phyloP scores from a whole-genome alignment of 2,329 filamentous ascomycete genomes.

The Colletotrichum sp. region DNA sequence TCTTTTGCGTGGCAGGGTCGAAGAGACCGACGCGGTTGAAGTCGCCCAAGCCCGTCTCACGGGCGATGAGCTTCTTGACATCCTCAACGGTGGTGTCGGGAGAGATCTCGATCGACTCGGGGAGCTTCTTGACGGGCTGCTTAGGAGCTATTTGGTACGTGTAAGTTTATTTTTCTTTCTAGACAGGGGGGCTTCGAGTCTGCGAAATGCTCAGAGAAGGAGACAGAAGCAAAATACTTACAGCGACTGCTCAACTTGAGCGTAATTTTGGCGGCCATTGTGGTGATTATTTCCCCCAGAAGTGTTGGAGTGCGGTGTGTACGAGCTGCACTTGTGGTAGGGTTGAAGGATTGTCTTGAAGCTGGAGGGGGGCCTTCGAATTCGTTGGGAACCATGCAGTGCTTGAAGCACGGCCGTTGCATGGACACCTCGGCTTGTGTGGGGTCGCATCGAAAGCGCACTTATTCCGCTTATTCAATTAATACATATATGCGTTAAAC shows the following conservation, averaged over 20 bases:
- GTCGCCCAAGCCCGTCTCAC: slow-evolving; percentile 56
- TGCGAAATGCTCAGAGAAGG: not conserved
- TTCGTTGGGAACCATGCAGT: not conserved
- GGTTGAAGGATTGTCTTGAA: not conserved
- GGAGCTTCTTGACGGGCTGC: slow-evolving; percentile 60
- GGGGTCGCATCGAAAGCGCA: not conserved
- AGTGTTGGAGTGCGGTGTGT: not conserved
- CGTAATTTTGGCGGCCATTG: slow-evolving; percentile 37
- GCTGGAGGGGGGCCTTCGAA: not conserved
- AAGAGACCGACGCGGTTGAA: slow-evolving; percentile 68
- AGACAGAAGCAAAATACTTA: slow-evolving; percentile 23
- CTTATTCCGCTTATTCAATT: not conserved
- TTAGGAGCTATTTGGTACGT: slow-evolving; percentile 42
- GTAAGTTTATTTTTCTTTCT: not conserved
- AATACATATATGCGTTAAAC: not conserved
- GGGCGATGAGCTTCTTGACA: slow-evolving; percentile 61
- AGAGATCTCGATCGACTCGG: slow-evolving; percentile 53
- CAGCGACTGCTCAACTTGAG: slow-evolving; percentile 50
- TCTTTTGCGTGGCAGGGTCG: slow-evolving; percentile 66
- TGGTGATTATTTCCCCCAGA: not conserved
- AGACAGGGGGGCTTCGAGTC: not conserved
- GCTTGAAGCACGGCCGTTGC: slow-evolving; percentile 14
- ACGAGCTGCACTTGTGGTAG: not conserved
- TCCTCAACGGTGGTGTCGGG: slow-evolving; percentile 63
- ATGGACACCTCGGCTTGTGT: not conserved